These are phyloP conservation scores for Claviceps arundinis DNA, from an alignment of 2,329 filamentous ascomycete genomes.

Conservation along the genomic window DNA sequence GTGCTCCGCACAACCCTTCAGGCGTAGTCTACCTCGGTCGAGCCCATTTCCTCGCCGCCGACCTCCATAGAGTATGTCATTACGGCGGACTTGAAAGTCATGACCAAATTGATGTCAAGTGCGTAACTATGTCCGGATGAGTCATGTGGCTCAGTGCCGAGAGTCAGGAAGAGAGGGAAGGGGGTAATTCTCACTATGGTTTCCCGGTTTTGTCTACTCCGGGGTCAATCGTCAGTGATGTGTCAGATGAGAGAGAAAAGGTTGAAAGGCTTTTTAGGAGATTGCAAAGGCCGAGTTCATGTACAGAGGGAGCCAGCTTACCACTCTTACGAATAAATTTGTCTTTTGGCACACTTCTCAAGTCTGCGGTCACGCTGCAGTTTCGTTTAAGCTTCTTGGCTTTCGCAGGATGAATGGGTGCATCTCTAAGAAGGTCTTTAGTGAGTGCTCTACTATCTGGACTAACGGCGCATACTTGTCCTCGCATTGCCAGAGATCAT, in stretches of 20 bases:
- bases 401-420: neutral
- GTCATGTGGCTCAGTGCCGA: neutral
- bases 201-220: neutral
- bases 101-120: neutral
- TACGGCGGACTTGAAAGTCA: constrained; percentile 1
- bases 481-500: neutral
- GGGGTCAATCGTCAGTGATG: neutral
- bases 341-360: neutral
- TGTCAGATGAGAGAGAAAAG: neutral
- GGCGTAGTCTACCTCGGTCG: neutral
- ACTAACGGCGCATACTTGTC: neutral
- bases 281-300: neutral
- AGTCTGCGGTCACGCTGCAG: neutral
- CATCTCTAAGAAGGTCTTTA: neutral
- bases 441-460: neutral
- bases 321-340: neutral
- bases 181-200: neutral
- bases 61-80: constrained; percentile 3
- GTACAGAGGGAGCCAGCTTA: neutral
- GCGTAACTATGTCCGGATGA: neutral
- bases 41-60: neutral
- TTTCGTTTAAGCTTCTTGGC: neutral
- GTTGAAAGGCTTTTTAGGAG: neutral
- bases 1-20: neutral
- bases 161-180: neutral